Evolutionary conservation across 2,329 filamentous ascomycete species (phyloP).

Genomic region (Fusarium sp.): DNA sequence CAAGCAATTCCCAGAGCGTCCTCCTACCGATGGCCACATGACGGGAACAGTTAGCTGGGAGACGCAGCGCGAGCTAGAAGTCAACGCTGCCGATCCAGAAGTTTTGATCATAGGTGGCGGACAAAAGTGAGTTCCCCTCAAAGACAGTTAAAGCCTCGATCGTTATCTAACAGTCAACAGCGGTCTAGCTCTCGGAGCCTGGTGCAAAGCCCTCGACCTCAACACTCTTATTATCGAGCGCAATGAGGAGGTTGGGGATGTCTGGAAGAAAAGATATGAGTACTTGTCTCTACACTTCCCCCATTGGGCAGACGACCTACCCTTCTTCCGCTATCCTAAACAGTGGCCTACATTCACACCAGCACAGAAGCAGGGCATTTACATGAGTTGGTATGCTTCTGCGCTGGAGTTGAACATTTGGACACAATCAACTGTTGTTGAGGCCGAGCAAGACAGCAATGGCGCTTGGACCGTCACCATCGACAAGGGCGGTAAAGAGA

Average conservation of each 20-base stretch:
- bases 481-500: constrained; percentile 34
- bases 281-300: constrained; percentile 73
- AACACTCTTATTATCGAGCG: constrained; percentile 60
- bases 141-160: no score
- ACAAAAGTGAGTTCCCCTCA: no score
- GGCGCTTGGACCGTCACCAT: constrained; percentile 67
- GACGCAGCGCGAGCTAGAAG: no score
- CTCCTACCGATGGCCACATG: no score
- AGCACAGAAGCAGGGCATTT: constrained; percentile 75
- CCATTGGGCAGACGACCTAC: no score
- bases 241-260: constrained; percentile 61
- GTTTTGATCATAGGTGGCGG: no score
- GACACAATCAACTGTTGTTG: constrained; percentile 52
- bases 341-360: constrained; percentile 75
- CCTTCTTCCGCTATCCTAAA: constrained; percentile 71
- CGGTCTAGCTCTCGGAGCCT: no score
- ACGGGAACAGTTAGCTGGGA: no score
- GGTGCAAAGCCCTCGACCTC: constrained; percentile 60
- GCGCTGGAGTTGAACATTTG: constrained; percentile 75
- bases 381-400: constrained; percentile 72
- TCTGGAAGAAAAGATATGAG: constrained; percentile 70
- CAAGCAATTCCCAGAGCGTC: no score
- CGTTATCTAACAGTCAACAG: no score
- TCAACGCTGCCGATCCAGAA: no score
- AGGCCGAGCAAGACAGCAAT: constrained; percentile 49